Evolutionary conservation across 1,284 basidiomycete genomes (phyloP).

Genomic region (Pseudozyma tsukubaensis): DNA sequence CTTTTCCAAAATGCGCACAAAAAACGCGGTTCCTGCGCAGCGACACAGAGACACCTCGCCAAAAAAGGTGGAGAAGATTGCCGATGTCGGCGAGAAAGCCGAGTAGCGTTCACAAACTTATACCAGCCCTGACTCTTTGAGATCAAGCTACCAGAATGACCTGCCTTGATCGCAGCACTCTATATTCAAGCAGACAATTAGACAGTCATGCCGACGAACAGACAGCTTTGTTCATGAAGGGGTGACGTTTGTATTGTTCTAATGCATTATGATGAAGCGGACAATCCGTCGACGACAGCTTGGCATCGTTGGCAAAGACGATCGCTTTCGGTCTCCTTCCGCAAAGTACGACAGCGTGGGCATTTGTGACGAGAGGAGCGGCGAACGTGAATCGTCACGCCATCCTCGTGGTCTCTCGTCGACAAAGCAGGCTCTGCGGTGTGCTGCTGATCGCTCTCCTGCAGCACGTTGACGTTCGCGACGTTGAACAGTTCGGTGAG

Average conservation of each 20-base stretch:
- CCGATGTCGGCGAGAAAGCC: too few species aligned
- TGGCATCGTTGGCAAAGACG: conserved; percentile 40
- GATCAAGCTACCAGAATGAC: too few species aligned
- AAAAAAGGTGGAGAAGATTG: not conserved
- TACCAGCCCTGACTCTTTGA: too few species aligned
- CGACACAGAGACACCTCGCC: too few species aligned
- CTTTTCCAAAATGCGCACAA: not conserved
- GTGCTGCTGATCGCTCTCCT: not conserved
- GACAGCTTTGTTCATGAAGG: not conserved
- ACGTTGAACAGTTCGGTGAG: conserved; percentile 56
- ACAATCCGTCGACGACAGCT: conserved; percentile 20
- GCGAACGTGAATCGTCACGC: conserved; percentile 33
- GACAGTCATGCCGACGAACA: too few species aligned
- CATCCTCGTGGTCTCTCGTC: conserved; percentile 3
- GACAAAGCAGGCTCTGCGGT: not conserved
- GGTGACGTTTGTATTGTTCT: not conserved
- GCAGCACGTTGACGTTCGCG: conserved; percentile 43
- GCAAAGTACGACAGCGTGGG: conserved; percentile 56
- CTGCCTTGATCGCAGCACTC: too few species aligned
- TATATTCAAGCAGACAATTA: too few species aligned
- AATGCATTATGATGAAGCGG: not conserved
- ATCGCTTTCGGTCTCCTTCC: conserved; percentile 30
- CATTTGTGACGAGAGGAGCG: conserved; percentile 51
- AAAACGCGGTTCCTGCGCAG: too few species aligned
- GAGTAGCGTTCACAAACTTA: not conserved